Conservation (phyloP, 2,329 filamentous ascomycete species). For the Alternaria dauci region DNA sequence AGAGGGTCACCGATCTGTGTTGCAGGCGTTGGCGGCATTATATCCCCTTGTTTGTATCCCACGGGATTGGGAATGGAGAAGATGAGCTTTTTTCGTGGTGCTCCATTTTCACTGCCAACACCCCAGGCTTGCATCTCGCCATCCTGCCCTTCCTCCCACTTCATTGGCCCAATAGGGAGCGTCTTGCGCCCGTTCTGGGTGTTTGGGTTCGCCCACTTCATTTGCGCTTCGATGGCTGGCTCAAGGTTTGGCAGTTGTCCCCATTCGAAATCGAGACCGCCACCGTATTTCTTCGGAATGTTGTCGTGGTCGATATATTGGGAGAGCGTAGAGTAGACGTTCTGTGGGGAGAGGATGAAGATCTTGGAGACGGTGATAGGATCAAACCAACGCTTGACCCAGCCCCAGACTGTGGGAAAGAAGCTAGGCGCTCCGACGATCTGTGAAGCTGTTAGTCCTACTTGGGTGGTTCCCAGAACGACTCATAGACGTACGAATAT, state of each 20-base stretch:
- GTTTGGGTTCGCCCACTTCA: conserved; percentile 53
- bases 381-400: conserved; percentile 92
- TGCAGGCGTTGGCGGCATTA: conserved; percentile 38
- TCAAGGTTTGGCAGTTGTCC: conserved; percentile 80
- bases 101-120: conserved; percentile 55
- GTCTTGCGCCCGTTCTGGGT: conserved; percentile 50
- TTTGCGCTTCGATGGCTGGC: conserved; percentile 51
- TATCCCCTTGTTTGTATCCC: conserved; percentile 36
- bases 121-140: conserved; percentile 57
- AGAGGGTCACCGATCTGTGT: conserved; percentile 33
- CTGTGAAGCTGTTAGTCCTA: conserved; percentile 44
- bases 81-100: conserved; percentile 49
- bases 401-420: conserved; percentile 93
- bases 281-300: conserved; percentile 90
- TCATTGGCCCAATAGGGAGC: conserved; percentile 58
- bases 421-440: conserved; percentile 90
- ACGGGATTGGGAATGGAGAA: conserved; percentile 50
- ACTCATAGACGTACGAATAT: conserved; percentile 66
- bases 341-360: conserved; percentile 79
- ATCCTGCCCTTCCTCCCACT: conserved; percentile 54
- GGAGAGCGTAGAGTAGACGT: conserved; percentile 79
- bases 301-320: conserved; percentile 82
- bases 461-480: background rate
- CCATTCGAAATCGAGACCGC: conserved; percentile 82
- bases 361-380: conserved; percentile 92